phyloP scores from a whole-genome alignment of 331 rosid species.

The Pyrus hybrid region DNA sequence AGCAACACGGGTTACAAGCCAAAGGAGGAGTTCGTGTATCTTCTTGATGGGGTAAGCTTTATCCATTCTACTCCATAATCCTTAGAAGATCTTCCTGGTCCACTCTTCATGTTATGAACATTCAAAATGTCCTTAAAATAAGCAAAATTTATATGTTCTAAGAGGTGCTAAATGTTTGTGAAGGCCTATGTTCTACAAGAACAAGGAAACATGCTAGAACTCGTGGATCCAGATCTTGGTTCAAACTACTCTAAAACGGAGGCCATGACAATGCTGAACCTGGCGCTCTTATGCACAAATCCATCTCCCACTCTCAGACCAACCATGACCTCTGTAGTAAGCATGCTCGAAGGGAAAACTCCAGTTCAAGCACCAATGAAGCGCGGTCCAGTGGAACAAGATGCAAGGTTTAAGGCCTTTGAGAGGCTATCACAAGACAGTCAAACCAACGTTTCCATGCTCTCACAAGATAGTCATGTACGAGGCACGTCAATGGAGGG shows the following conservation, averaged over 20 bases:
- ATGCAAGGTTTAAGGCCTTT: constrained; percentile 58
- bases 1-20: constrained; percentile 54
- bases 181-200: constrained; percentile 82
- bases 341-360: constrained; percentile 69
- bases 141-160: background rate
- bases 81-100: background rate
- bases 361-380: constrained; percentile 48
- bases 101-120: background rate
- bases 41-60: constrained; percentile 72
- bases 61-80: background rate
- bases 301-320: constrained; percentile 89
- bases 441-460: constrained; percentile 35
- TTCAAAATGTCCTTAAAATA: background rate
- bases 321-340: constrained; percentile 66
- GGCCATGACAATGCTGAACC: constrained; percentile 55
- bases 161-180: background rate
- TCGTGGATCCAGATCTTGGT: constrained; percentile 62
- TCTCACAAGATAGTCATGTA: constrained; percentile 33
- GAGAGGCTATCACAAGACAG: constrained; percentile 56
- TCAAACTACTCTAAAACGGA: constrained; percentile 47
- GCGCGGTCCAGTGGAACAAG: constrained; percentile 28
- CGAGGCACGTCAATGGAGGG: constrained; percentile 40
- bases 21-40: constrained; percentile 66
- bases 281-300: constrained; percentile 70
- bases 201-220: constrained; percentile 74